Conservation (phyloP, 768 basidiomycete genomes). For the Boletus sensibilis region DNA sequence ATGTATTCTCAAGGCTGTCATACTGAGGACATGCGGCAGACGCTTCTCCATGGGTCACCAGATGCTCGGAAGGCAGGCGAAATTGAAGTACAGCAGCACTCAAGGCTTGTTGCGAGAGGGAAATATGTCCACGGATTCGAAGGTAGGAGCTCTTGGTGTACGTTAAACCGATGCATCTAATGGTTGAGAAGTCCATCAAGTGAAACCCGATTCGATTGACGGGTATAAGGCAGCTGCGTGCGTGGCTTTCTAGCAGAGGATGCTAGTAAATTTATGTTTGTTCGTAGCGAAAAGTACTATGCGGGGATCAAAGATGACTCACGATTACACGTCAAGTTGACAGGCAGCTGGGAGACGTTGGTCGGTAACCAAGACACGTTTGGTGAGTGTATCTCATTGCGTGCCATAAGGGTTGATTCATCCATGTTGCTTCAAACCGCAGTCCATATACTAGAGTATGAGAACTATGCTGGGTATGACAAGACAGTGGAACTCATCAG, state of each 20-base stretch:
- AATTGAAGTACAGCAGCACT: conserved; percentile 76
- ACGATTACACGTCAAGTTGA: conserved; percentile 78
- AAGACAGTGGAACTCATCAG: conserved; percentile 63
- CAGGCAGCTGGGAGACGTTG: conserved; percentile 90
- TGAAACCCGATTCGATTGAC: conserved; percentile 76
- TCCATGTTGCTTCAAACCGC: neutral
- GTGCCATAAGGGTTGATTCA: neutral
- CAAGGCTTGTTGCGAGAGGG: conserved; percentile 83
- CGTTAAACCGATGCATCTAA: neutral
- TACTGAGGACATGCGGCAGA: conserved; percentile 46
- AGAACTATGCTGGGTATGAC: conserved; percentile 90
- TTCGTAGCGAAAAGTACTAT: conserved; percentile 76
- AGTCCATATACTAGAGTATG: conserved; percentile 87
- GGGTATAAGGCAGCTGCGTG: conserved; percentile 90
- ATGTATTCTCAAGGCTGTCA: conserved; percentile 20
- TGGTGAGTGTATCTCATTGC: conserved; percentile 44
- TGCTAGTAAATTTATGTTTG: conserved; percentile 6
- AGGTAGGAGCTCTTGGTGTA: conserved; percentile 41
- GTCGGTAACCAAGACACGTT: conserved; percentile 91
- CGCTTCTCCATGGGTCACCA: conserved; percentile 89
- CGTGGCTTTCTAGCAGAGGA: conserved; percentile 29
- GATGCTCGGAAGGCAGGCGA: conserved; percentile 86
- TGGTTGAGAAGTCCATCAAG: conserved; percentile 64
- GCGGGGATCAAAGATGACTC: conserved; percentile 72
- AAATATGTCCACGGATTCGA: conserved; percentile 94